Percentiles rank a stretch among this genome's conserved stretches.
These are phyloP conservation scores for Metschnikowia sp. DNA, from an alignment of 805 yeast species.

Conservation along the genomic window DNA sequence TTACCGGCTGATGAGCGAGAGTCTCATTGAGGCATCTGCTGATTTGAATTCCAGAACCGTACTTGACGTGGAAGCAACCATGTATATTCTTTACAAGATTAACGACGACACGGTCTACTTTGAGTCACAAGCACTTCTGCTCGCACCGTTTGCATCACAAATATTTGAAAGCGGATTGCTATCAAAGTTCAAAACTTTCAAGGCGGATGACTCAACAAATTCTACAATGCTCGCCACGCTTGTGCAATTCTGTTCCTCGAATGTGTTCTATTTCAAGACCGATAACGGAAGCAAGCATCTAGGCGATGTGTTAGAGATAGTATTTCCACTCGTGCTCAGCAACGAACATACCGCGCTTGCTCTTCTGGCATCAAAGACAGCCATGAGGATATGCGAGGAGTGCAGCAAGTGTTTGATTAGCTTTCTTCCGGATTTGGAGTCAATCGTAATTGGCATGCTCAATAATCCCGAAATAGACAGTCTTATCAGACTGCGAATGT, in stretches of 20 bases:
- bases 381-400: slow-evolving; percentile 54
- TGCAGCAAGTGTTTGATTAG: slow-evolving; percentile 42
- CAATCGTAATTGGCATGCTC: slow-evolving; percentile 46
- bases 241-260: slow-evolving; percentile 44
- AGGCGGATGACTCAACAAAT: slow-evolving; percentile 4
- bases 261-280: slow-evolving; percentile 56
- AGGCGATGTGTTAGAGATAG: slow-evolving; percentile 50
- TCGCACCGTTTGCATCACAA: slow-evolving; percentile 25
- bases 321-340: slow-evolving; percentile 35
- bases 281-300: slow-evolving; percentile 44
- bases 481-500: slow-evolving; percentile 55
- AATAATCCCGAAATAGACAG: slow-evolving; percentile 36
- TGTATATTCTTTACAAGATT: slow-evolving; percentile 56
- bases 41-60: not conserved
- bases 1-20: slow-evolving; percentile 40
- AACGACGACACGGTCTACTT: slow-evolving; percentile 48
- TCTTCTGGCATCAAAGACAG: slow-evolving; percentile 46
- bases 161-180: slow-evolving; percentile 25
- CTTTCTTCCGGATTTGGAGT: slow-evolving; percentile 48
- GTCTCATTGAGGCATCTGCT: slow-evolving; percentile 26
- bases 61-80: slow-evolving; percentile 55
- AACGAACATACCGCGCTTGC: slow-evolving; percentile 39
- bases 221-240: slow-evolving; percentile 20
- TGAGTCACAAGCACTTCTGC: slow-evolving; percentile 22
- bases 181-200: slow-evolving; percentile 14